phyloP scores from a whole-genome alignment of 2,329 filamentous ascomycete genomes.

The Xylariaceae sp. region DNA sequence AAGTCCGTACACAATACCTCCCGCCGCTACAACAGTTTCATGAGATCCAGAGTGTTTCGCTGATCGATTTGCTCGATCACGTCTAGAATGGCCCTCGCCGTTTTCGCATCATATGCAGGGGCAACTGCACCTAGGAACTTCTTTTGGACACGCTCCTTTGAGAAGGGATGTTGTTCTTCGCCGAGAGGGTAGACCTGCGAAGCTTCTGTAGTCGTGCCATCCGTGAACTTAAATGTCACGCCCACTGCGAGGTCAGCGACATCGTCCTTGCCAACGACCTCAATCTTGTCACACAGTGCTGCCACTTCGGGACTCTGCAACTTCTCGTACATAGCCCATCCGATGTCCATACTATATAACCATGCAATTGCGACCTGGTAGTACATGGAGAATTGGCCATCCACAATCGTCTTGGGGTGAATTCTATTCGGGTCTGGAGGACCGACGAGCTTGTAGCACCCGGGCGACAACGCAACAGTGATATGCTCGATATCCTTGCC shows the following conservation, averaged over 20 bases:
- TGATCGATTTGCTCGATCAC: slow-evolving; percentile 27
- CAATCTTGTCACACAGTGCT: slow-evolving; percentile 31
- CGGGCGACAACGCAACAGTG: slow-evolving; percentile 31
- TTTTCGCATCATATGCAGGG: slow-evolving; percentile 27
- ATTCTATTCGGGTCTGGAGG: slow-evolving; percentile 34
- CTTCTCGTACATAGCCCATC: slow-evolving; percentile 36
- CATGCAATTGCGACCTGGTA: slow-evolving; percentile 40
- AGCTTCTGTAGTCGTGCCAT: slow-evolving; percentile 26
- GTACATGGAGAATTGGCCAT: slow-evolving; percentile 42
- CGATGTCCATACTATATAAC: slow-evolving; percentile 34
- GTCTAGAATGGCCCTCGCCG: slow-evolving; percentile 24
- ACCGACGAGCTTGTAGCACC: slow-evolving; percentile 35
- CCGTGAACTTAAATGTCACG: slow-evolving; percentile 25
- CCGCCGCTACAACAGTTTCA: slow-evolving; percentile 23
- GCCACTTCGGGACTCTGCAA: slow-evolving; percentile 30
- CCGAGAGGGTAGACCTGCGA: slow-evolving; percentile 30
- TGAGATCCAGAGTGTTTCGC: slow-evolving; percentile 21
- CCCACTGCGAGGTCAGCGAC: slow-evolving; percentile 27
- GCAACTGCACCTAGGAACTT: slow-evolving; percentile 36
- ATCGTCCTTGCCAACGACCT: slow-evolving; percentile 24
- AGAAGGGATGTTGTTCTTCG: slow-evolving; percentile 34
- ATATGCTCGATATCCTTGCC: slow-evolving; percentile 26
- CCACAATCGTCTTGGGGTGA: slow-evolving; percentile 37
- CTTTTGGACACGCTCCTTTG: slow-evolving; percentile 29
- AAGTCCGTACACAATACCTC: too few species aligned